phyloP scores from a whole-genome alignment of 768 basidiomycete species.

The Ephemerocybe angulata region DNA sequence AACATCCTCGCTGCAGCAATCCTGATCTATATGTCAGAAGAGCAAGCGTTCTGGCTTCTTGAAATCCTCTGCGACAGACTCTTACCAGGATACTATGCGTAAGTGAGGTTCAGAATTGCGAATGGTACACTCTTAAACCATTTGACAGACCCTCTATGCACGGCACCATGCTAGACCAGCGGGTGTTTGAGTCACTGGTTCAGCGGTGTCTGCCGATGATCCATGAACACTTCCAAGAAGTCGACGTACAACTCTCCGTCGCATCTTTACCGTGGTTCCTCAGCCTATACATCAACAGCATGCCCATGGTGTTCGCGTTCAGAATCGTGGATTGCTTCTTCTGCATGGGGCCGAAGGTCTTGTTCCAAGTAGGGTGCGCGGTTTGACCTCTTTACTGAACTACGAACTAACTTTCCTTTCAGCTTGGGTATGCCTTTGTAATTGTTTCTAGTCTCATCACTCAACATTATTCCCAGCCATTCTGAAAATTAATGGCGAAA shows the following conservation, averaged over 20 bases:
- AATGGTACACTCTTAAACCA: no score
- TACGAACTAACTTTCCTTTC: conserved; percentile 15
- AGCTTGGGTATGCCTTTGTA: conserved; percentile 49
- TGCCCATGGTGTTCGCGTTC: conserved; percentile 98
- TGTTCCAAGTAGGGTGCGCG: conserved; percentile 96
- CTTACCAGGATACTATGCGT: conserved; percentile 97
- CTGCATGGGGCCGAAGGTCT: conserved; percentile 97
- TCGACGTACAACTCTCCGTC: conserved; percentile 95
- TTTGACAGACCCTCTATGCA: conserved; percentile 88
- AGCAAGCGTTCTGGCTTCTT: conserved; percentile 96
- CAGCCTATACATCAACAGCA: conserved; percentile 90
- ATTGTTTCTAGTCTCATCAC: neutral
- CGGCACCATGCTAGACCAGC: conserved; percentile 96
- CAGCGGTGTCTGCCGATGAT: conserved; percentile 87
- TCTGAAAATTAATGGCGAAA: conserved; percentile 95
- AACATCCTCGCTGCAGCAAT: conserved; percentile 97
- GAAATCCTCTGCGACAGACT: conserved; percentile 93
- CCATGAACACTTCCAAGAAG: conserved; percentile 84
- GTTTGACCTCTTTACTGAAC: neutral
- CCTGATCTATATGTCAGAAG: conserved; percentile 97
- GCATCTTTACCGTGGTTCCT: conserved; percentile 98
- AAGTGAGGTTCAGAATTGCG: no score
- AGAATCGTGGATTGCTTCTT: conserved; percentile 97
- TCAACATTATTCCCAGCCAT: conserved; percentile 57
- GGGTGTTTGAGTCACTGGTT: conserved; percentile 95